These are phyloP conservation scores for Yarrowia divulgata DNA, from an alignment of 805 yeast genomes.

Conservation along the genomic window DNA sequence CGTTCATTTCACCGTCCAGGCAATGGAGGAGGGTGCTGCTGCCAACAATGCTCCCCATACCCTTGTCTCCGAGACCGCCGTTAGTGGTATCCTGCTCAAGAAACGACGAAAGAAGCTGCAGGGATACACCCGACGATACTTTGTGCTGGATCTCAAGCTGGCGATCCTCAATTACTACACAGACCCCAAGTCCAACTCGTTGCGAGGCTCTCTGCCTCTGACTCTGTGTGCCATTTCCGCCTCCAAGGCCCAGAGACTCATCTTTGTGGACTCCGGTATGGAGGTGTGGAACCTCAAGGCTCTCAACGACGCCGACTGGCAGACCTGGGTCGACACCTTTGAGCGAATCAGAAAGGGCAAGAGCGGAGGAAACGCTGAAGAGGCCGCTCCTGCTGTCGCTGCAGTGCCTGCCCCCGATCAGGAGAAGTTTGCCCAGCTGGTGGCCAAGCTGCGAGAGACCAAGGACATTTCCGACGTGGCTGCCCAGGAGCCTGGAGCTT, in stretches of 20 bases:
- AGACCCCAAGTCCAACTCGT: constrained; percentile 70
- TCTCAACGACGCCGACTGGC: constrained; percentile 66
- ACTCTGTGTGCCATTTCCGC: constrained; percentile 83
- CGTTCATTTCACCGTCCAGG: constrained; percentile 64
- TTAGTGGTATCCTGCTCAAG: constrained; percentile 70
- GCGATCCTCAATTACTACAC: constrained; percentile 84
- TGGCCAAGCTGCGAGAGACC: constrained; percentile 33
- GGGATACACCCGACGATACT: constrained; percentile 85
- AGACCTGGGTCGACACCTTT: constrained; percentile 83
- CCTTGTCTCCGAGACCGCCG: constrained; percentile 15
- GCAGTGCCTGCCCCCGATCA: constrained; percentile 8
- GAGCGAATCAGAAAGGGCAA: constrained; percentile 52
- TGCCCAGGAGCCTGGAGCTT: constrained; percentile 21
- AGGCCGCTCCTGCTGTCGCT: background rate
- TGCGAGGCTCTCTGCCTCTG: constrained; percentile 92
- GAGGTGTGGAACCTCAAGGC: constrained; percentile 92
- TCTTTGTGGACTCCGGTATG: constrained; percentile 91
- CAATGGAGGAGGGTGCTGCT: constrained; percentile 37
- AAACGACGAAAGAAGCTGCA: constrained; percentile 83
- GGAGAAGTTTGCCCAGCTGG: constrained; percentile 26
- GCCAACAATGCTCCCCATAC: constrained; percentile 28
- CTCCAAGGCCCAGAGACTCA: constrained; percentile 66
- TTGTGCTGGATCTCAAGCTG: constrained; percentile 79
- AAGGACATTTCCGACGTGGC: constrained; percentile 35
- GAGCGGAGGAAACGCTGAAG: constrained; percentile 18